phyloP scores from a whole-genome alignment of 345 rosid genomes.

The Durio zibethinus region DNA sequence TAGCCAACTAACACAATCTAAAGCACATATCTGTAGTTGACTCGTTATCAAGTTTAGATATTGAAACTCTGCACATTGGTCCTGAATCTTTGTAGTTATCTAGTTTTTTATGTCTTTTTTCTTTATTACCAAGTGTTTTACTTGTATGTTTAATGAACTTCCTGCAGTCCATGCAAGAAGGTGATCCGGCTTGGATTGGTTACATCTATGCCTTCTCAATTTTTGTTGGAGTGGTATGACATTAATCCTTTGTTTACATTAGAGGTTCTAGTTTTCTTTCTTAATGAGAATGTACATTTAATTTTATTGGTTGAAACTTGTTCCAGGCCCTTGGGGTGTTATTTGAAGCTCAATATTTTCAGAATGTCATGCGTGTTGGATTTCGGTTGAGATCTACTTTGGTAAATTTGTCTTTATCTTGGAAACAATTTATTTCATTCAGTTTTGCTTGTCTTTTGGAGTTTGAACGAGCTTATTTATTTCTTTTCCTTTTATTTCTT shows the following conservation, averaged over 20 bases:
- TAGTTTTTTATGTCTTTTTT: neutral
- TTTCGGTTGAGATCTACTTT: slow-evolving; percentile 79
- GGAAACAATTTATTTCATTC: neutral
- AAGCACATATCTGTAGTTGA: neutral
- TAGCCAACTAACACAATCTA: neutral
- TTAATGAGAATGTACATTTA: neutral
- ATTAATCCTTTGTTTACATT: neutral
- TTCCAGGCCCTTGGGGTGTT: slow-evolving; percentile 81
- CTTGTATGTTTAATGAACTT: slow-evolving; percentile 18
- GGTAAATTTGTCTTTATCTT: slow-evolving; percentile 46
- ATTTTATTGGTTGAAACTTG: slow-evolving; percentile 17
- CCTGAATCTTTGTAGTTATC: neutral
- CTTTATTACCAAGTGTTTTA: neutral
- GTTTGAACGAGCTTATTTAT: neutral
- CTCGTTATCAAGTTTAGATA: neutral
- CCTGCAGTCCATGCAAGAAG: slow-evolving; percentile 96
- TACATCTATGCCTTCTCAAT: slow-evolving; percentile 84
- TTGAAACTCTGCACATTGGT: neutral
- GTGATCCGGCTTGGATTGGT: slow-evolving; percentile 91
- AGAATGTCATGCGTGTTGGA: slow-evolving; percentile 96
- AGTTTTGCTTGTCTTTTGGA: neutral
- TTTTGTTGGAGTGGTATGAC: slow-evolving; percentile 92
- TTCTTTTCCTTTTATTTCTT: neutral
- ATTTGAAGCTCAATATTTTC: slow-evolving; percentile 93
- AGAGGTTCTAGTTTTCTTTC: neutral